Evolutionary conservation across 1,284 basidiomycete genomes (phyloP).

Genomic region (Rhodofomes roseus): DNA sequence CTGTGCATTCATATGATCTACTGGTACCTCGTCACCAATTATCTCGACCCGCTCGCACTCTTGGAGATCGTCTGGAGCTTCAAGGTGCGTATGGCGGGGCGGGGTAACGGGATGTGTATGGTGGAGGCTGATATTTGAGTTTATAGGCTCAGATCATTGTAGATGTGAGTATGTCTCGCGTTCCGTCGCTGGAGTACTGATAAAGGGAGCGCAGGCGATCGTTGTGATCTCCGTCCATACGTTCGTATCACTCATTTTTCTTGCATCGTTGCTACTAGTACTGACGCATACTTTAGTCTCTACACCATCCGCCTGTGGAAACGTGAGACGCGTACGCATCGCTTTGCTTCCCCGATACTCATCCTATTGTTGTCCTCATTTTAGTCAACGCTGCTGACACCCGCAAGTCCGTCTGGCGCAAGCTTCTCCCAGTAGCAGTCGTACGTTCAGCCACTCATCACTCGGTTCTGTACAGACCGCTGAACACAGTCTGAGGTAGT

Average conservation of each 20-base stretch:
- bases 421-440: neutral
- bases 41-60: constrained; percentile 13
- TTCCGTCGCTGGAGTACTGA: neutral
- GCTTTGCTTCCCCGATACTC: no score
- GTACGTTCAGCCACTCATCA: neutral
- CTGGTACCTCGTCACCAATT: constrained; percentile 21
- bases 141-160: constrained; percentile 17
- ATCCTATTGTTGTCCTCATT: neutral
- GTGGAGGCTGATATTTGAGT: neutral
- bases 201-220: constrained; percentile 6
- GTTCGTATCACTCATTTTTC: constrained; percentile 4
- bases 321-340: constrained; percentile 6
- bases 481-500: constrained; percentile 1
- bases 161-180: constrained; percentile 12
- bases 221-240: constrained; percentile 19
- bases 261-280: neutral
- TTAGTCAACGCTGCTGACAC: neutral
- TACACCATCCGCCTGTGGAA: constrained; percentile 20
- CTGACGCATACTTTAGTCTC: constrained; percentile 5
- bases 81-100: constrained; percentile 15
- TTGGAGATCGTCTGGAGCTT: constrained; percentile 20
- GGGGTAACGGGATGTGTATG: neutral
- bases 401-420: neutral
- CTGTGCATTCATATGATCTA: constrained; percentile 22
- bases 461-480: neutral